phyloP scores from a whole-genome alignment of 164 flowering plant species.

The Warburgia ugandensis region DNA sequence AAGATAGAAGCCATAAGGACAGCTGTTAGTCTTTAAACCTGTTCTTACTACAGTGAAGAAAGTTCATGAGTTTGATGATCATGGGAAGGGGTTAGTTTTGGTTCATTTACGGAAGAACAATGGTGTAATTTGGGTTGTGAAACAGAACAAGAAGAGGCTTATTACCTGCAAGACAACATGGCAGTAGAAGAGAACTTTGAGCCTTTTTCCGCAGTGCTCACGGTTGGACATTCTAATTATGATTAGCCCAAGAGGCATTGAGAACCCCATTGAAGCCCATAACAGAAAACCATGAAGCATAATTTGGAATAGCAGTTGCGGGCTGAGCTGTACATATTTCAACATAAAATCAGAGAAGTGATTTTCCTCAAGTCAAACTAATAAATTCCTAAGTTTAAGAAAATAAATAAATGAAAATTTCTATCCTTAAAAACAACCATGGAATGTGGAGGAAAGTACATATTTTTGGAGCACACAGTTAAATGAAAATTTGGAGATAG shows the following conservation, averaged over 20 bases:
- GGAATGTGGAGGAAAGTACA: too few relatives aligned
- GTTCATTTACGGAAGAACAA: not conserved
- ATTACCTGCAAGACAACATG: constrained; percentile 69
- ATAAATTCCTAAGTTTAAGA: too few relatives aligned
- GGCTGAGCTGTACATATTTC: constrained; percentile 39
- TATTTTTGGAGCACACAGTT: too few relatives aligned
- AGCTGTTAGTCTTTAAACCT: too few relatives aligned
- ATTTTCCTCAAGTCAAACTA: too few relatives aligned
- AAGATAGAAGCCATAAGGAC: not conserved
- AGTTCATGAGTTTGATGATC: not conserved
- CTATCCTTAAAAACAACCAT: too few relatives aligned
- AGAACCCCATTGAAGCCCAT: constrained; percentile 76
- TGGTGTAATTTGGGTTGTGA: not conserved
- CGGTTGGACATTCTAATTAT: constrained; percentile 45
- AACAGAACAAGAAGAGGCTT: not conserved
- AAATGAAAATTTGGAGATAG: too few relatives aligned
- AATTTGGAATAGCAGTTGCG: constrained; percentile 31
- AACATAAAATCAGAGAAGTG: too few relatives aligned
- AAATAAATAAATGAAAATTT: too few relatives aligned
- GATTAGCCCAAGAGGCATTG: constrained; percentile 74
- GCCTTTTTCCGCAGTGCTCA: constrained; percentile 29
- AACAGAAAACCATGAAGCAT: constrained; percentile 57
- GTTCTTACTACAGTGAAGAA: too few relatives aligned
- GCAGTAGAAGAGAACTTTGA: constrained; percentile 47
- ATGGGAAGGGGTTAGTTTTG: not conserved